phyloP scores from a whole-genome alignment of 257 asterid species.

The Anisodus acutangulus region DNA sequence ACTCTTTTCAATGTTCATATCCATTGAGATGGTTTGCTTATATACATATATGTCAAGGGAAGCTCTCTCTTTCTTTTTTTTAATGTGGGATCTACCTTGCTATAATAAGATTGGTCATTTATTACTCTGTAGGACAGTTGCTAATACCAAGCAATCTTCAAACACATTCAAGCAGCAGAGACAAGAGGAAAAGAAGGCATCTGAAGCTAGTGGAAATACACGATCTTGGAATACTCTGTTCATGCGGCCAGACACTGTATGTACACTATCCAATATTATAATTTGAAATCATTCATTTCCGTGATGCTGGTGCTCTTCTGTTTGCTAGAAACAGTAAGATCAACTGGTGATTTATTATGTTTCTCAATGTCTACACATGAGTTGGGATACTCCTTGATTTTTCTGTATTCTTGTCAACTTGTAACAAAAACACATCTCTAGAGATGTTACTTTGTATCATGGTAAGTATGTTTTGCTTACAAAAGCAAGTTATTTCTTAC shows the following conservation, averaged over 20 bases:
- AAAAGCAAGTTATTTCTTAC: neutral
- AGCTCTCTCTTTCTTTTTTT: neutral
- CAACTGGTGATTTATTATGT: conserved; percentile 1
- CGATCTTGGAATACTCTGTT: conserved; percentile 84
- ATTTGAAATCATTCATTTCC: neutral
- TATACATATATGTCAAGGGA: neutral
- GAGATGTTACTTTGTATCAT: neutral
- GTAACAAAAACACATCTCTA: neutral
- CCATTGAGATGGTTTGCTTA: neutral
- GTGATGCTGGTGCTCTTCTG: conserved; percentile 14
- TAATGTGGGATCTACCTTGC: conserved; percentile 5
- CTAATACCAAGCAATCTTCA: conserved; percentile 47
- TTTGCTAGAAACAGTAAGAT: conserved; percentile 16
- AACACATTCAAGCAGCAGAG: conserved; percentile 74
- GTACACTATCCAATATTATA: conserved; percentile 32
- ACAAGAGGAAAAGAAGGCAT: conserved; percentile 70
- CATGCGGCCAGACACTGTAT: conserved; percentile 93
- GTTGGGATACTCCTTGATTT: neutral
- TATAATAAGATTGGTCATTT: conserved; percentile 25
- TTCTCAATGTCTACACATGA: neutral
- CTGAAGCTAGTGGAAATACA: conserved; percentile 90
- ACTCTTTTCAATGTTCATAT: neutral
- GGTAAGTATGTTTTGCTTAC: neutral
- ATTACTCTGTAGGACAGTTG: conserved; percentile 48
- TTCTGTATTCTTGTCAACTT: neutral